These are phyloP conservation scores for Aspergillus brasiliensis DNA, from an alignment of 2,329 filamentous ascomycete species.

Conservation along the genomic window DNA sequence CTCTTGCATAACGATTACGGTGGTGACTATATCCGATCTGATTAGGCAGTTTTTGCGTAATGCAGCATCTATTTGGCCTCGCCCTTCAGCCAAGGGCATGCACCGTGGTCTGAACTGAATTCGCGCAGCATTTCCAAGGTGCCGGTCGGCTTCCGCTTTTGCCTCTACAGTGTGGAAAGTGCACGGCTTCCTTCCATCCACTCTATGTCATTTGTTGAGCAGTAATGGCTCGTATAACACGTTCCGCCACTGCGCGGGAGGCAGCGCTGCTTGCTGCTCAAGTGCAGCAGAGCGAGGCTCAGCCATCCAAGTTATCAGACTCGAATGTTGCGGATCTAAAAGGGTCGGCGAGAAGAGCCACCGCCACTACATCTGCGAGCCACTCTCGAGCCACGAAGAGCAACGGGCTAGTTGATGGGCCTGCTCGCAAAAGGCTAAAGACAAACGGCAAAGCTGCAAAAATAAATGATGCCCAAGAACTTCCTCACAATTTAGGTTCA, in stretches of 20 bases:
- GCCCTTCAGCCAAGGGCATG: neutral
- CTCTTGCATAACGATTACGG: no score
- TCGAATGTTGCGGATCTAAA: neutral
- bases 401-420: conserved; percentile 18
- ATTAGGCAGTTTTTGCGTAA: no score
- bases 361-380: neutral
- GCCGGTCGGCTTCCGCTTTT: neutral
- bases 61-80: neutral
- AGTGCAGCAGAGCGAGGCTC: conserved; percentile 6
- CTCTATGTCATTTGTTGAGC: neutral
- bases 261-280: conserved; percentile 21
- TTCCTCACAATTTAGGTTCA: conserved; percentile 60
- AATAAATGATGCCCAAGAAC: conserved; percentile 41
- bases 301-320: neutral
- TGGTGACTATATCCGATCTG: no score
- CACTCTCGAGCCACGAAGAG: conserved; percentile 18
- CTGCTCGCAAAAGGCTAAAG: conserved; percentile 29
- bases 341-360: neutral
- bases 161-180: neutral
- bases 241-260: conserved; percentile 28
- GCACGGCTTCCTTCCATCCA: neutral
- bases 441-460: conserved; percentile 11
- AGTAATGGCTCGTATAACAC: conserved; percentile 31
- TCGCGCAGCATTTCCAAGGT: no score
- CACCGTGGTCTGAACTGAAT: no score